Base-by-base conservation (phyloP, 352 stramenopile genomes). In the Nannochloropsis limnetica region DNA sequence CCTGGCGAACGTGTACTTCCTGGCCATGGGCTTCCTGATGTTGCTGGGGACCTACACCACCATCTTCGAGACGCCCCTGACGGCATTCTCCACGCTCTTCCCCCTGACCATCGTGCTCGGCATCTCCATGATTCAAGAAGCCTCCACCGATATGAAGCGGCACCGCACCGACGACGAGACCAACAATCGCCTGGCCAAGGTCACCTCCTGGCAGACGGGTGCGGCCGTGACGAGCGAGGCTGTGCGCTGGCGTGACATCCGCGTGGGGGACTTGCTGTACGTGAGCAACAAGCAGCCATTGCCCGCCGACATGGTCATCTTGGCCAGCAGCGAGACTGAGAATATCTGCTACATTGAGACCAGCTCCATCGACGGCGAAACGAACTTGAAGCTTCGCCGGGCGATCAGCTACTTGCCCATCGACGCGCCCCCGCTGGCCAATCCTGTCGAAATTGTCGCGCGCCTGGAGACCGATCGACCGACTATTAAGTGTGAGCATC, bases 1-100 rank as follows among this genome's bases (percentile, higher is more conserved):
- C 43, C 91, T 97, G 83, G 94, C 93, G 6, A 98, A 98, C 84
- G 92, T 98, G 82, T 98, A 98, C 88, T 98, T 98, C 82, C 88
- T 98, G 25, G 89, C 96, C 84, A 96, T 98, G 68, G 96, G 93
- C 6, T 83, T 95, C 28, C 90, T 98, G 44, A 96, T 98, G 89
- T 87, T 96, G 8, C 89, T 93, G 28, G 96, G 93, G 22, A 88
- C 92, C 29, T 49, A 91, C 81, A 91, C 89, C 1, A 80, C 86
- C 15, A 45, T 85, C 3, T 93, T 91, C 83, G 83, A 91, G 44
- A 91, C 90, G 9, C 86, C 90, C 5, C 89, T 93, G 81, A 84
- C 79, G 22, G 88, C 89, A 29, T 92, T 85, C 86, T 93, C 90
- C n/a, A 93, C 90, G 8, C 86, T 93, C 2, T 89, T 88, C 25